Conservation (phyloP, 2,329 filamentous ascomycete genomes). For the Fusarium succisae region DNA sequence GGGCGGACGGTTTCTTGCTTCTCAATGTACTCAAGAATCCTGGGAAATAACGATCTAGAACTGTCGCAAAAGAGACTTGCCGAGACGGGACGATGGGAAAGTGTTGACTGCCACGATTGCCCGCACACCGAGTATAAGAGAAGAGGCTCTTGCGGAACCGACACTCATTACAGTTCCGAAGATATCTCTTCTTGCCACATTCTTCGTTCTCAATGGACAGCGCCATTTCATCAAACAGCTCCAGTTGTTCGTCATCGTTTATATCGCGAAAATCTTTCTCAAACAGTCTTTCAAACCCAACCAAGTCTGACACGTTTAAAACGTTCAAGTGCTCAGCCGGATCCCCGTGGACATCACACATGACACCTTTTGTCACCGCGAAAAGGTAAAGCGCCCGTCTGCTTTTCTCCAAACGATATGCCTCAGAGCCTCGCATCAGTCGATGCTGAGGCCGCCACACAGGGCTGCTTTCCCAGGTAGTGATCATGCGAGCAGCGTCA, state of each 20-base stretch:
- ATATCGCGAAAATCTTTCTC: neutral
- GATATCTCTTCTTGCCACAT: constrained; percentile 3
- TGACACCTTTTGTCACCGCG: neutral
- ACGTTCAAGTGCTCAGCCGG: neutral
- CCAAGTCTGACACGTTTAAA: neutral
- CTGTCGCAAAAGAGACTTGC: neutral
- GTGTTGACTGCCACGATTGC: neutral
- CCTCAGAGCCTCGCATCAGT: neutral
- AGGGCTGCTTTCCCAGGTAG: constrained; percentile 2
- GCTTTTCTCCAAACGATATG: neutral
- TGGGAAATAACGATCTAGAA: constrained; percentile 23
- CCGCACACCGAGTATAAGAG: neutral
- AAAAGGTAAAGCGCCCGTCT: neutral
- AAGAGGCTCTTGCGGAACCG: neutral
- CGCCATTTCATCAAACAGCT: neutral
- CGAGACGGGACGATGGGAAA: constrained; percentile 6
- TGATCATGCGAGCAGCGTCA: neutral
- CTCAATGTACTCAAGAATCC: neutral
- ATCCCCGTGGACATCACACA: neutral
- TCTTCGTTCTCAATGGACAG: neutral
- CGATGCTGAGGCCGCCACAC: neutral
- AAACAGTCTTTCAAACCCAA: neutral
- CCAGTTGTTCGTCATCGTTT: neutral
- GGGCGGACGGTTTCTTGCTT: neutral
- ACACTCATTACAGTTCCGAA: constrained; percentile 25